These are phyloP conservation scores for Camelina sativa DNA, from an alignment of 345 rosid species.

Conservation along the genomic window DNA sequence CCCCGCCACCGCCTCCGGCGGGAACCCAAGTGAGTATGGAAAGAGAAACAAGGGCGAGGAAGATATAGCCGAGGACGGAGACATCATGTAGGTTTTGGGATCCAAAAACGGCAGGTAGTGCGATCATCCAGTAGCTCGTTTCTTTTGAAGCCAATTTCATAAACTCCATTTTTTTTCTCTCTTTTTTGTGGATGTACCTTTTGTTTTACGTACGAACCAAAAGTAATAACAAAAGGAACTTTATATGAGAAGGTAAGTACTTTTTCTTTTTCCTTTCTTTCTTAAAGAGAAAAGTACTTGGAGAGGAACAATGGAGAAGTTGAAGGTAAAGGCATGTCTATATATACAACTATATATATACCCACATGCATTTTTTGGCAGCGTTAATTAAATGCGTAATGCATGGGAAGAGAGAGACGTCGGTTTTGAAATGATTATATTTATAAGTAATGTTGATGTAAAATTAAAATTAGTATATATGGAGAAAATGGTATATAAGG, in stretches of 20 bases:
- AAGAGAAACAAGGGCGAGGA: conserved; percentile 45
- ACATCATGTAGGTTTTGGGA: conserved; percentile 43
- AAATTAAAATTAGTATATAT: background rate
- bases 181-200: background rate
- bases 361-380: conserved; percentile 44
- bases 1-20: conserved; percentile 72
- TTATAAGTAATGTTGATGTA: conserved; percentile 13
- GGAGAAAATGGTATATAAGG: conserved; percentile 25
- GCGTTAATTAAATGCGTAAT: conserved; percentile 44
- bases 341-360: conserved; percentile 19
- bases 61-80: conserved; percentile 48
- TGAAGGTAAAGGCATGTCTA: conserved; percentile 34
- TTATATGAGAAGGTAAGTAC: conserved; percentile 13
- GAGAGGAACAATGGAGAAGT: conserved; percentile 36
- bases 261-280: background rate
- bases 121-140: conserved; percentile 60
- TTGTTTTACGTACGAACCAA: conserved; percentile 28
- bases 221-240: background rate
- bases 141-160: conserved; percentile 50
- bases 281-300: conserved; percentile 30
- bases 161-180: conserved; percentile 31
- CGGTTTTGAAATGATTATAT: conserved; percentile 32
- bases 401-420: conserved; percentile 48
- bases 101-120: conserved; percentile 65
- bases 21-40: conserved; percentile 60